Conservation (phyloP, 75 land plant genomes). For the Sequoiadendron giganteum region DNA sequence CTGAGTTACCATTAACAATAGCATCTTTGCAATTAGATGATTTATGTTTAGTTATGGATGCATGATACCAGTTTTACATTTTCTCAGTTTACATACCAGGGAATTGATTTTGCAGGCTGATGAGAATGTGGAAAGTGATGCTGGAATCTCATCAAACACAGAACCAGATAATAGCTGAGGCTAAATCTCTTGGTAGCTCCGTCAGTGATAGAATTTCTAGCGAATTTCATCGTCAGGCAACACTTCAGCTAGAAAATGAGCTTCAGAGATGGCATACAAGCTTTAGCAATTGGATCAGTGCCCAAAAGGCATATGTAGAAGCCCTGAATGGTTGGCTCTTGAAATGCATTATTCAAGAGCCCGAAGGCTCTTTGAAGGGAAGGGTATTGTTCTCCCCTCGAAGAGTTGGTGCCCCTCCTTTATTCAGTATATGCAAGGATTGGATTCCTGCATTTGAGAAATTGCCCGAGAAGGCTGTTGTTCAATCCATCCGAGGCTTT, state of each 20-base stretch:
- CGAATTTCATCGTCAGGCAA: conserved; percentile 57
- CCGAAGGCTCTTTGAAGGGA: conserved; percentile 32
- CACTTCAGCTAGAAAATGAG: conserved; percentile 57
- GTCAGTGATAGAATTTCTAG: conserved; percentile 50
- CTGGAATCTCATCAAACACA: conserved; percentile 65
- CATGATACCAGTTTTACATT: background rate
- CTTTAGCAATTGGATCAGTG: conserved; percentile 43
- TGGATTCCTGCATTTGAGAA: conserved; percentile 61
- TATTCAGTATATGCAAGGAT: conserved; percentile 53
- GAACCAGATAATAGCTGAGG: conserved; percentile 52
- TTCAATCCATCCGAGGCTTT: conserved; percentile 60
- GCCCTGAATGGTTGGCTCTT: conserved; percentile 62
- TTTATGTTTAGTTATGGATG: background rate
- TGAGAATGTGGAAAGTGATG: conserved; percentile 59
- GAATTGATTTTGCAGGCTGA: conserved; percentile 37
- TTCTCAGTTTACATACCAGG: conserved; percentile 3
- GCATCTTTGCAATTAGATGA: background rate
- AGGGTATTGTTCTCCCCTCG: conserved; percentile 23
- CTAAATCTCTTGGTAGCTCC: conserved; percentile 43
- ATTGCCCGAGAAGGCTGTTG: conserved; percentile 67
- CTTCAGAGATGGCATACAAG: conserved; percentile 61
- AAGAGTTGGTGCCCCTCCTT: conserved; percentile 48
- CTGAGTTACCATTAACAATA: background rate
- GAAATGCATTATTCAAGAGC: conserved; percentile 57
- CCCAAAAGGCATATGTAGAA: conserved; percentile 56